Conservation (phyloP, 1,139 yeast species). For the Hyphopichia wangnamkhiaoensis region DNA sequence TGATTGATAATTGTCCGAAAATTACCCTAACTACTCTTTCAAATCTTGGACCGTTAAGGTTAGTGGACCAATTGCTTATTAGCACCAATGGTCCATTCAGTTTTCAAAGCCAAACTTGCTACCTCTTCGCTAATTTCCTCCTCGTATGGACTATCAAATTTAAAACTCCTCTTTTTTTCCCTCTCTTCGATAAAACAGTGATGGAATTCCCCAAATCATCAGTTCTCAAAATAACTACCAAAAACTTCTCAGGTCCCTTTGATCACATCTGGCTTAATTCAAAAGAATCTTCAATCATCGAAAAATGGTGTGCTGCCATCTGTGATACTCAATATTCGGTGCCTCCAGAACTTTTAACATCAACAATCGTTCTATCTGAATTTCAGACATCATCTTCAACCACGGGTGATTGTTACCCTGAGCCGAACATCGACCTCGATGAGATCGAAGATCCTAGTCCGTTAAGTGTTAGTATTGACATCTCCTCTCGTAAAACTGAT, state of each 20-base stretch:
- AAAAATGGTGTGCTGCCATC: constrained; percentile 48
- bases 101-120: constrained; percentile 18
- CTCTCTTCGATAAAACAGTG: constrained; percentile 10
- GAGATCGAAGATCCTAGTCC: too few relatives aligned
- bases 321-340: constrained; percentile 34
- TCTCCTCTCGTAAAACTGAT: too few relatives aligned
- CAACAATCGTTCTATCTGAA: constrained; percentile 27
- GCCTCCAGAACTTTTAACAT: constrained; percentile 40
- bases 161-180: constrained; percentile 12
- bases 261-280: constrained; percentile 20
- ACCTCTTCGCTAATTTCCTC: constrained; percentile 35
- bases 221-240: constrained; percentile 14
- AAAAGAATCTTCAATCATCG: constrained; percentile 28
- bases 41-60: constrained; percentile 35
- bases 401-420: neutral
- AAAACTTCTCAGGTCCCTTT: constrained; percentile 2
- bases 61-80: constrained; percentile 36
- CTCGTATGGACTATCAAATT: constrained; percentile 20
- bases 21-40: constrained; percentile 28
- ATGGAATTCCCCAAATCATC: constrained; percentile 20
- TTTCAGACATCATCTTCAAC: too few relatives aligned
- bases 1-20: constrained; percentile 24
- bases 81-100: constrained; percentile 9
- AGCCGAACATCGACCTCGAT: neutral
- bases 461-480: too few relatives aligned